Evolutionary conservation across 768 basidiomycete species (phyloP), one percentile per base, ranked within the genome.

Genomic region (Tubosaeta sp.): DNA sequence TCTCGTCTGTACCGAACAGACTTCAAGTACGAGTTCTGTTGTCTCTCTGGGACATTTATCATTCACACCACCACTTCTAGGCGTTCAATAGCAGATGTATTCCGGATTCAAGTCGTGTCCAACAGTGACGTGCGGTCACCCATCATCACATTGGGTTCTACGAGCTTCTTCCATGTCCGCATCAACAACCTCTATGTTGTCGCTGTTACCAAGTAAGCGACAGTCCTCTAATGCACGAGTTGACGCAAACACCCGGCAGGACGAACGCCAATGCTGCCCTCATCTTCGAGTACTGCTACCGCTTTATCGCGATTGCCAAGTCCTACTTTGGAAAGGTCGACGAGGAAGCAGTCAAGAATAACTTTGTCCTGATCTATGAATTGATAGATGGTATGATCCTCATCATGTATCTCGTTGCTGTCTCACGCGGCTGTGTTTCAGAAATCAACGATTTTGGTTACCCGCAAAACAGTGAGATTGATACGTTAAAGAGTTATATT

Each of bases 381-480:
- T 80, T 99, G 36, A 88, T 98, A 58, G 96, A 99, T 64, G 95
- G 95, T 94, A 56, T 49, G 57, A 18, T 52, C 41, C 22, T 14
- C 32, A 10, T 51, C 74, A 16, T 39, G 18, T 22, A 14, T 42
- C n/a, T 11, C 16, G 19, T 44, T n/a, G 1, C n/a, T 34, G 22
- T 19, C 52, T 66, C 40, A 57, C 49, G 12, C 42, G 8, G 11
- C 27, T 6, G 7, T 2, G n/a, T 14, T 65, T 18, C 52, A 87
- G 96, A 99, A 70, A 98, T 98, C 71, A 88, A 89, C 67, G 96
- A 99, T 72, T 98, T 97, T 70, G 96, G 96, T 46, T 99, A 94
- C 71, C 96, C 96, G 16, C 96, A 99, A 70, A 99, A 97, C 67
- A 96, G 95, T 56, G 96, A 99, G 69, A 92, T 90, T 42, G 96